phyloP scores from a whole-genome alignment of 345 rosid genomes.

The Noccaea bulbosa region DNA sequence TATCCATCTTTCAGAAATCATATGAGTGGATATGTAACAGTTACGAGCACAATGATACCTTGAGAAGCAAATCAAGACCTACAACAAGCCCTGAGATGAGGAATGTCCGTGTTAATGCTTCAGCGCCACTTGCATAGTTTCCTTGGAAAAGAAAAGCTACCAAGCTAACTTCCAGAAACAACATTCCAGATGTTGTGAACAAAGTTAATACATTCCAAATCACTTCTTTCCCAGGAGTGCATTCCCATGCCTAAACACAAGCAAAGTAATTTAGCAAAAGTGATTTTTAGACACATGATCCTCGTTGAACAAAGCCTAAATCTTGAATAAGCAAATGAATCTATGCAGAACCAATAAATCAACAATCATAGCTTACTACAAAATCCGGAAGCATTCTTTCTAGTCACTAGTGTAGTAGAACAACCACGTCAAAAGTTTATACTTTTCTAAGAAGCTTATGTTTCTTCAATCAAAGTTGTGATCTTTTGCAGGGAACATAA shows the following conservation, averaged over 20 bases:
- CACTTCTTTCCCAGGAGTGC: constrained; percentile 78
- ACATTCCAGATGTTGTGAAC: constrained; percentile 86
- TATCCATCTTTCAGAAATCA: constrained; percentile 8
- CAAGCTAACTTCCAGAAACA: constrained; percentile 95
- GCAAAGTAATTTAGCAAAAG: background rate
- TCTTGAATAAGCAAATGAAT: background rate
- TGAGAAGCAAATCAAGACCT: constrained; percentile 83
- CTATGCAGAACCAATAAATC: background rate
- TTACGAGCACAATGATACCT: constrained; percentile 56
- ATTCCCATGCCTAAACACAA: constrained; percentile 76
- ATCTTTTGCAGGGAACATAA: constrained; percentile 10
- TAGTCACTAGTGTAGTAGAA: background rate
- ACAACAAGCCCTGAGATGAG: constrained; percentile 79
- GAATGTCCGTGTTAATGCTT: constrained; percentile 82
- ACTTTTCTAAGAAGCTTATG: background rate
- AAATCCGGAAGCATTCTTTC: constrained; percentile 1
- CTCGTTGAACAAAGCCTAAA: background rate
- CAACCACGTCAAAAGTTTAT: background rate
- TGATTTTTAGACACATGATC: background rate
- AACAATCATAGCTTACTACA: background rate
- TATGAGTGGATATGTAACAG: constrained; percentile 10
- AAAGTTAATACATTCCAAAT: constrained; percentile 83
- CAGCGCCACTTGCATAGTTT: constrained; percentile 82
- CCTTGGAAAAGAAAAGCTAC: constrained; percentile 92
- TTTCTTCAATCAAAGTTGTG: constrained; percentile 12